Conservation (phyloP, 2,329 filamentous ascomycete species). For the Fusarium piperis region DNA sequence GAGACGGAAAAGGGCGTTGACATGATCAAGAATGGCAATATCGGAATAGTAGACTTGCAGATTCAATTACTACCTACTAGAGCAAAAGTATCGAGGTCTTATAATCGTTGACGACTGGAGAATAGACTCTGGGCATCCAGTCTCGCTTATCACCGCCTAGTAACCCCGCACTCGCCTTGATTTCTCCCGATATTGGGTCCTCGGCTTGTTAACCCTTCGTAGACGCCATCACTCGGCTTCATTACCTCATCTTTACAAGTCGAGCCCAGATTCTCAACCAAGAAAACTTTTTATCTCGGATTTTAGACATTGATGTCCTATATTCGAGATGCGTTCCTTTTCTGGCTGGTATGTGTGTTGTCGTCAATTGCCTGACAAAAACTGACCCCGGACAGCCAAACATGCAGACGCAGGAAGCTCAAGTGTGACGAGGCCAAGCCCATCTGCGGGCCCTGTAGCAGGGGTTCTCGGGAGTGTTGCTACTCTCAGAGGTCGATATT, state of each 20-base stretch:
- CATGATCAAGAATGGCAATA: slow-evolving; percentile 5
- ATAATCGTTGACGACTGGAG: not conserved
- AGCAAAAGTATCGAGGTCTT: not conserved
- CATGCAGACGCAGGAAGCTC: slow-evolving; percentile 38
- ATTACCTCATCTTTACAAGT: not conserved
- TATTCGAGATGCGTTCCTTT: slow-evolving; percentile 32
- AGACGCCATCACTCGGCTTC: not conserved
- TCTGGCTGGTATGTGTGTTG: slow-evolving; percentile 28
- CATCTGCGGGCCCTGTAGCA: slow-evolving; percentile 30
- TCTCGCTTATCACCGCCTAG: slow-evolving; percentile 1
- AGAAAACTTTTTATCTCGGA: not conserved
- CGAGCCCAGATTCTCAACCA: not conserved
- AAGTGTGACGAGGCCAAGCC: slow-evolving; percentile 42
- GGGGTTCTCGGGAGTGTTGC: slow-evolving; percentile 22
- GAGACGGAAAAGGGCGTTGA: slow-evolving; percentile 30
- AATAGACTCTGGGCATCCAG: not conserved
- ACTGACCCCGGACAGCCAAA: slow-evolving; percentile 22
- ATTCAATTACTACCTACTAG: not conserved
- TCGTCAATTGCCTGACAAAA: not conserved
- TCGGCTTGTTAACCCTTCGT: not conserved
- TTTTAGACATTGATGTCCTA: not conserved
- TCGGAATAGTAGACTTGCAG: not conserved
- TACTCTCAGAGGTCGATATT: slow-evolving; percentile 31
- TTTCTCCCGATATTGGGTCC: not conserved
- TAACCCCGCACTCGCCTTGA: slow-evolving; percentile 34